Evolutionary conservation across 2,329 filamentous ascomycete species (phyloP).

Genomic region (Thyridium curvatum): DNA sequence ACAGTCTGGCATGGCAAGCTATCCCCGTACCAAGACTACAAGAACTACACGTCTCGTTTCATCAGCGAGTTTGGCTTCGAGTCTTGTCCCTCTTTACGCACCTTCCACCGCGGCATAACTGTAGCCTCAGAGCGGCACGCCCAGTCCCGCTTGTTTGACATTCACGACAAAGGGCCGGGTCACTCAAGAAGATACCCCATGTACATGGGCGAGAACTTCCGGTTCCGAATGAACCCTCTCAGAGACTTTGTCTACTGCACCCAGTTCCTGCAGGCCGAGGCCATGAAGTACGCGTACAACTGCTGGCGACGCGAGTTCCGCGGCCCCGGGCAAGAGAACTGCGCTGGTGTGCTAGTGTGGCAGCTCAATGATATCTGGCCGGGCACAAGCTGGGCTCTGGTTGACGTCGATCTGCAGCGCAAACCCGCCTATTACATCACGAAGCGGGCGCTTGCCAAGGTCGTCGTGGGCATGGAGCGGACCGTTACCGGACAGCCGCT

Average conservation of each 20-base stretch:
- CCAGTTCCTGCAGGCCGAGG: conserved; percentile 43
- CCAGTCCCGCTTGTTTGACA: not conserved
- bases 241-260: conserved; percentile 43
- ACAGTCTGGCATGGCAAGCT: not conserved
- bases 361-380: conserved; percentile 68
- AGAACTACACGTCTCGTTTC: not conserved
- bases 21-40: conserved; percentile 1
- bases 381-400: conserved; percentile 58
- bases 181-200: not conserved
- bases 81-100: not conserved
- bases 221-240: conserved; percentile 14
- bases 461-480: no score
- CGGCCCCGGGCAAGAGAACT: conserved; percentile 31
- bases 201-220: conserved; percentile 1
- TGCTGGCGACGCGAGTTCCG: conserved; percentile 55
- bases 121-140: not conserved
- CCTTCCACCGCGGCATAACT: not conserved
- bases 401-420: conserved; percentile 29
- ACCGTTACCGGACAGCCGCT: no score
- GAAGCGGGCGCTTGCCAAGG: no score
- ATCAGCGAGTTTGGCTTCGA: conserved; percentile 1
- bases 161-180: not conserved
- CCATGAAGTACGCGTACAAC: conserved; percentile 37
- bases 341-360: conserved; percentile 62
- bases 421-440: no score